phyloP scores from a whole-genome alignment of 208 protist species.

The Trypanosomatidae sp. region DNA sequence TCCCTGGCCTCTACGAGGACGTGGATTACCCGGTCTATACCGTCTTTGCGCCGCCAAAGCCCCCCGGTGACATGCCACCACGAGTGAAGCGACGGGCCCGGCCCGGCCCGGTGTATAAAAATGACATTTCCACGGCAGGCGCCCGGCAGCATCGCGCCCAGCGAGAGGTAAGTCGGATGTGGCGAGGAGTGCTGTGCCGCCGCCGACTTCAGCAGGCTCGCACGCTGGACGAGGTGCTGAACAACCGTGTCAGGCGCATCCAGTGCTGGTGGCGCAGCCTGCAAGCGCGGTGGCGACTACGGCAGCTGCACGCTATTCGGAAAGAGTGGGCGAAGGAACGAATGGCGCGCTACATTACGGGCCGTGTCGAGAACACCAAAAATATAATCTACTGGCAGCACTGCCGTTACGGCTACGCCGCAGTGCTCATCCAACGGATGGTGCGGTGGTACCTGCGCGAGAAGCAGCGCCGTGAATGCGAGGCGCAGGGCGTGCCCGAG shows the following conservation, averaged over 20 bases:
- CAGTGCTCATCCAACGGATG: slow-evolving; percentile 61
- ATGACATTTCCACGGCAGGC: slow-evolving; percentile 60
- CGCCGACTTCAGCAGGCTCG: slow-evolving; percentile 53
- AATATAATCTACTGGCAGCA: slow-evolving; percentile 84
- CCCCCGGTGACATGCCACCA: slow-evolving; percentile 55
- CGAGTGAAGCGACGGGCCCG: slow-evolving; percentile 54
- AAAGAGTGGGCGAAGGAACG: slow-evolving; percentile 53
- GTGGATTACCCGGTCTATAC: slow-evolving; percentile 64
- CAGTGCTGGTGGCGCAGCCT: slow-evolving; percentile 85
- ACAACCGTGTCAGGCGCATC: slow-evolving; percentile 53
- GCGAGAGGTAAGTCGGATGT: slow-evolving; percentile 62
- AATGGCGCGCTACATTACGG: slow-evolving; percentile 36
- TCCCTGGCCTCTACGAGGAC: slow-evolving; percentile 59
- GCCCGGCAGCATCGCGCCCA: slow-evolving; percentile 66
- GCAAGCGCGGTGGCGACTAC: slow-evolving; percentile 32
- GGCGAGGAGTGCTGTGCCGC: slow-evolving; percentile 77
- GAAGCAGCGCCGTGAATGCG: slow-evolving; percentile 18
- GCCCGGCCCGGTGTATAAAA: slow-evolving; percentile 40
- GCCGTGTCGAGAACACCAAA: slow-evolving; percentile 38
- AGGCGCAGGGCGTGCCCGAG: slow-evolving; percentile 22
- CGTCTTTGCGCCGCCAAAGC: slow-evolving; percentile 63
- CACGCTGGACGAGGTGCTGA: slow-evolving; percentile 40
- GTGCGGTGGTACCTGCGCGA: slow-evolving; percentile 62
- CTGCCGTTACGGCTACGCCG: slow-evolving; percentile 58
- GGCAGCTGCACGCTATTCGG: slow-evolving; percentile 37